Percentiles rank a stretch among this genome's conserved stretches.
Evolutionary conservation across 2,329 filamentous ascomycete species (phyloP).

Genomic region (Diplocarpon rosae): DNA sequence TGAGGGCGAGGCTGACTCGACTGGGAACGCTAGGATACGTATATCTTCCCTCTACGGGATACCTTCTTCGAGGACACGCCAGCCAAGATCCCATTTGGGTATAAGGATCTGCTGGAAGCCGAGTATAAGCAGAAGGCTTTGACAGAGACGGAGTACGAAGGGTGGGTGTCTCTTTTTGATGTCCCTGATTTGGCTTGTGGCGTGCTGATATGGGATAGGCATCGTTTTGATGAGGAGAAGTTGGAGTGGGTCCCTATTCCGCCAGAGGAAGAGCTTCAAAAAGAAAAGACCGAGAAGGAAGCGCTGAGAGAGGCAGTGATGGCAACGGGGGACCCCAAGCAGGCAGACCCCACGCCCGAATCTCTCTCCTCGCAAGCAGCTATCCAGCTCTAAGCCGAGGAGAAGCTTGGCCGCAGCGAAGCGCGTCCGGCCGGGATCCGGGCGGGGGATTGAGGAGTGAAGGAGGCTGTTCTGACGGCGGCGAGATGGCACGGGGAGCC

Average conservation of each 20-base stretch:
- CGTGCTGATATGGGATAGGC: constrained; percentile 21
- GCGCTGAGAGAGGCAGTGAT: too few relatives aligned
- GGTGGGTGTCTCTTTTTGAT: constrained; percentile 30
- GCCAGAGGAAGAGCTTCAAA: constrained; percentile 4
- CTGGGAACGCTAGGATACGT: constrained; percentile 33
- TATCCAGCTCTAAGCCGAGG: constrained; percentile 7
- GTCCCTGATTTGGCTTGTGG: neutral
- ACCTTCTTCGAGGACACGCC: constrained; percentile 56
- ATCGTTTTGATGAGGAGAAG: constrained; percentile 32
- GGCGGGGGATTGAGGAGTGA: too few relatives aligned
- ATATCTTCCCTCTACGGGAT: constrained; percentile 58
- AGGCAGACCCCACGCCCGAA: neutral
- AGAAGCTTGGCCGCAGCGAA: constrained; percentile 16
- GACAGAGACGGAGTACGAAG: constrained; percentile 38
- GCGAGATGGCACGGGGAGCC: too few relatives aligned
- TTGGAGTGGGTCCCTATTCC: constrained; percentile 28
- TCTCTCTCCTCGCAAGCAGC: neutral
- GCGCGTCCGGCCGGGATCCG: constrained; percentile 11
- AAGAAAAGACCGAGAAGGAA: neutral
- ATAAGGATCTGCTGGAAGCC: constrained; percentile 44
- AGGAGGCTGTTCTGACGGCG: too few relatives aligned
- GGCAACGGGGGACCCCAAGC: too few relatives aligned
- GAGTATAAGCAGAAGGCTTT: constrained; percentile 47
- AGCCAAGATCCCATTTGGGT: constrained; percentile 54
- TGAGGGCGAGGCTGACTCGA: too few relatives aligned